These are phyloP conservation scores for Galerina marginata DNA, from an alignment of 768 basidiomycete genomes.

Conservation along the genomic window DNA sequence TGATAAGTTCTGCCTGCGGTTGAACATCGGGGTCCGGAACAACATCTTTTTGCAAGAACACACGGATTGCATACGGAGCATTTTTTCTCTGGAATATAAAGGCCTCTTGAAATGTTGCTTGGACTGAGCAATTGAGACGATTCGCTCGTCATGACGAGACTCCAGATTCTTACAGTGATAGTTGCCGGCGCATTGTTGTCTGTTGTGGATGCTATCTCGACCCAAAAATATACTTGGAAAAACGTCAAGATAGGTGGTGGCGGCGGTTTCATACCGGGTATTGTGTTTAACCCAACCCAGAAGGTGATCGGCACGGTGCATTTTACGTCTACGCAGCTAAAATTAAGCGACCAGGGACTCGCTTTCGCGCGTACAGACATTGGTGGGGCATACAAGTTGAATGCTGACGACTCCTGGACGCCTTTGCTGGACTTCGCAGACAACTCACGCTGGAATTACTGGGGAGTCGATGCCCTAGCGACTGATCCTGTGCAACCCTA, in stretches of 20 bases:
- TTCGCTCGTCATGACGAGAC: slow-evolving; percentile 32
- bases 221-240: slow-evolving; percentile 63
- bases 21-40: no score
- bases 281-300: slow-evolving; percentile 65
- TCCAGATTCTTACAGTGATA: slow-evolving; percentile 37
- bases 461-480: slow-evolving; percentile 66
- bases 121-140: no score
- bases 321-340: background rate
- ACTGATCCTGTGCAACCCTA: slow-evolving; percentile 63
- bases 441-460: slow-evolving; percentile 58
- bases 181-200: slow-evolving; percentile 30
- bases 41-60: no score
- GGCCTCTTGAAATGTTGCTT: no score
- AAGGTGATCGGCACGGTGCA: slow-evolving; percentile 31
- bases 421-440: slow-evolving; percentile 62
- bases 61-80: no score
- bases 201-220: slow-evolving; percentile 43
- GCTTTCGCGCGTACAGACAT: slow-evolving; percentile 74
- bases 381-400: slow-evolving; percentile 68
- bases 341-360: slow-evolving; percentile 44
- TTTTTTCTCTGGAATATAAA: no score
- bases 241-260: slow-evolving; percentile 62
- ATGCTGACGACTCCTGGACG: slow-evolving; percentile 65
- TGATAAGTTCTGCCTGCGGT: no score
- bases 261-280: slow-evolving; percentile 58